Evolutionary conservation across 2,329 filamentous ascomycete species (phyloP), one percentile per base, ranked within the genome.

Genomic region (Ophiostoma perfectum): DNA sequence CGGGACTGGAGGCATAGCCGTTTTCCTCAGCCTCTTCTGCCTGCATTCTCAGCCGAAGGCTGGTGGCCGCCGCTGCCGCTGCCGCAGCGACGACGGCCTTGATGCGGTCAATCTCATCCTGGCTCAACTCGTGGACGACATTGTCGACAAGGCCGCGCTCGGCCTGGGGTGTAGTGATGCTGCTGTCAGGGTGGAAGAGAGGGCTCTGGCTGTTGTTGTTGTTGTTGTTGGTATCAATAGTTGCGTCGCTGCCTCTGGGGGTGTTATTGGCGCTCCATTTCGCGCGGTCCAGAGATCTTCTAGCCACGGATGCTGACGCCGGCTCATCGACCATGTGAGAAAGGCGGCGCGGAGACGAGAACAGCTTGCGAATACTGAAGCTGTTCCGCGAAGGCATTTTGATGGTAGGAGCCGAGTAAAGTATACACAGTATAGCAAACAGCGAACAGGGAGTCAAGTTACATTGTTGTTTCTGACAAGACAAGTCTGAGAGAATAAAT

Each of bases 41-140:
- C 39, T 38, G 67, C 42, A 67, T 49, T 5, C 70, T 66, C 12
- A 70, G 38, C 3, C 69, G 66, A 2, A 71, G 42, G 27, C 44
- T 72, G 64, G 36, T 62, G 36, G 67, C 68, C 3, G 70, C 70
- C 0, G 45, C 49, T 0, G 66, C 49, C 0, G 70, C 67, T 0
- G 70, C 70, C 0, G 71, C 69, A 0, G 70, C 70, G 38, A 84
- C 86, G 1, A 78, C 80, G 71, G 79, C 80, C 5, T 87, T 72
- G n/a, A 88, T 83, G 64, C 76, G 75, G 4, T 78, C 78, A 18
- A 86, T 81, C 70, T 88, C 86, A 2, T 78, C 81, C 42, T 70
- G 68, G 67, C 52, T 69, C 12, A 68, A 55, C n/a, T 60, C 58
- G 49, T 64, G 63, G 63, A 14, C 63, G 67, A 49, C 68, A 45